Base-by-base conservation (phyloP, 352 stramenopile genomes). In the Phytophthora citrophthora region DNA sequence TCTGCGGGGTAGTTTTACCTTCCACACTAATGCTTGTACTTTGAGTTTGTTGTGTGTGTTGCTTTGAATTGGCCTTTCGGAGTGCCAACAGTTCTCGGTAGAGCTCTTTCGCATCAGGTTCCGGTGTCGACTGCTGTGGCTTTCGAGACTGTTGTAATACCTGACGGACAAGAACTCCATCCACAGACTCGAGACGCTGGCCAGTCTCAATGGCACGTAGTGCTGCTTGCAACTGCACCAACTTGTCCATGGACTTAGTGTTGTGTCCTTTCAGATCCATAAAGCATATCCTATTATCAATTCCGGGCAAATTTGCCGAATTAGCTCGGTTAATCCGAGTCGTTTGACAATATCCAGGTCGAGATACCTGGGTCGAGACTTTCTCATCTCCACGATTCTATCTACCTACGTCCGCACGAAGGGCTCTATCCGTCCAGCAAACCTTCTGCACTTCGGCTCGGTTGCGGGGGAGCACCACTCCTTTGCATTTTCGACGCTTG, bases 171-270 rank as follows among this genome's bases (percentile, higher is more conserved):
- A 90, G 61, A n/a, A 90, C 60, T 6, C 54, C 45, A 44, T 90
- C 77, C 26, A 90, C 67, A 1, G 49, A 56, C 52, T 84, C 77
- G 29, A 90, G 68, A 0, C 73, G 70, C 12, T 76, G 54, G 16
- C 81, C 81, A 4, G 56, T 75, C 48, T 90, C 81, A n/a, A 89
- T 90, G 7, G 69, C 74, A 10, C 75, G 79, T 54, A 90, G 68
- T 44, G 73, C 66, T 34, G 47, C 52, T 60, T 89, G 79, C 36
- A 90, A 61, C 41, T 78, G 72, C n/a, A 54, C 51, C 9, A 86
- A 52, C 38, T 70, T 69, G 29, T 72, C 58, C 64, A 72, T 72
- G 47, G 29, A 48, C 26, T n/a, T 32, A 46, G 24, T 23, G 40
- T 50, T 13, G 36, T 38, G 49, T 44, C 48, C 16, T 43, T 61